Evolutionary conservation across 208 protist genomes (phyloP), one percentile per base, ranked within the genome.

Genomic region (Leishmania aethiopica): DNA sequence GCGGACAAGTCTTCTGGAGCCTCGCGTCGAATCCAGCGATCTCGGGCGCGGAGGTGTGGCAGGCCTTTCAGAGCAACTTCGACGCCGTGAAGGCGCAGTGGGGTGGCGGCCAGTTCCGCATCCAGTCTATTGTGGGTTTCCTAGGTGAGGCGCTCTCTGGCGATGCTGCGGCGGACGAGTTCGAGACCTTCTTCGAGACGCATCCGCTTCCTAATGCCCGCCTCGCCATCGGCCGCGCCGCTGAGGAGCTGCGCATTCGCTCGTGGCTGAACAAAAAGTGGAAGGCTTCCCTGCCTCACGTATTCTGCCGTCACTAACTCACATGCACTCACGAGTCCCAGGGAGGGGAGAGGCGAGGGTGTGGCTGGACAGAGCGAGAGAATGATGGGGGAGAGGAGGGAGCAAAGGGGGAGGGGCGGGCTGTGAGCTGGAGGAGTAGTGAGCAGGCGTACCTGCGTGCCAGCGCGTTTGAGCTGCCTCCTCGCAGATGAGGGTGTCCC

Each of bases 61-160:
- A 84, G 22, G 89, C 92, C 51, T 98, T 98, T 77, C 87, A 92
- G 79, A 81, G 83, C 22, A 86, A 95, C 82, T 96, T 96, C 78
- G 72, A 85, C 0, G 87, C 83, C n/a, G 84, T 98, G 32, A 83
- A 94, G n/a, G 80, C 83, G 80, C 93, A 96, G 86, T 98, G 95
- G 95, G 95, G 95, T 51, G 87, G 88, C 47, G 95, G 95, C 32
- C 93, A 96, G 82, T 98, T 98, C 84, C 93, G 93, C 69, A 98
- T 98, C 72, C 93, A 97, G 81, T 85, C 75, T 59, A 98, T 98
- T 82, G 95, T 96, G 40, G 80, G 67, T 8, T 86, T 32, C 70
- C 89, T 97, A 40, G 90, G 84, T 77, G 87, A 77, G 19, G 90
- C 93, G 17, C 89, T 98, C 40, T 83, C 77, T 2, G 88, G 91